Base-by-base conservation (phyloP, 495 filamentous ascomycete genomes). In the Lophiotrema nucula region DNA sequence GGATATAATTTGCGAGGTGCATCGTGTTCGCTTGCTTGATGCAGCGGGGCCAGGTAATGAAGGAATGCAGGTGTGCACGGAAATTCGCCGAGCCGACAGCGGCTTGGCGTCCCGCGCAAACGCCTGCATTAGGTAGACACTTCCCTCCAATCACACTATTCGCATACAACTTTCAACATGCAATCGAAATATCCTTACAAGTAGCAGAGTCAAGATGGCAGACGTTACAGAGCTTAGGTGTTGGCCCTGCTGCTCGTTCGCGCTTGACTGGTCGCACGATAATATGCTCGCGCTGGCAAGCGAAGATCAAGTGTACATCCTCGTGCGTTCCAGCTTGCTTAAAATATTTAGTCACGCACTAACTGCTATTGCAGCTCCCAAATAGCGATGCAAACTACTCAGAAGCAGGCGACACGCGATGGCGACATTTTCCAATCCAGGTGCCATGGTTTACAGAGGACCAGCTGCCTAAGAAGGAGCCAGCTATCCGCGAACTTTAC, bases 241-340 rank as follows among this genome's bases (percentile, higher is more conserved):
- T 56, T 73, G 74, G 66, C 76, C 72, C 21, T 72, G 67, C 15
- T 53, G 62, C 24, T 33, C 37, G n/a, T 69, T 81, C 58, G 81
- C 79, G 47, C 70, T 87, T 12, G 71, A 76, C 42, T 88, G 84
- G 83, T 87, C 84, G 0, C 62, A 73, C 27, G 83, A 86, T 67
- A 81, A 82, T 26, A 78, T 85, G 48, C 70, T 88, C 16, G 83
- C 84, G 4, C 61, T 87, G 44, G 80, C 79, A 6, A 78, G 78
- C 5, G 78, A 80, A 19, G 83, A 86, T 59, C 68, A 78, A 58
- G 78, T 86, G 25, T 71, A 83, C 22, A 72, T 87, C 33, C 65
- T 85, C 50, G 79, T 82, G 51, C 26, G 72, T 16, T 56, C 26
- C 24, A 27, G 22, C 47, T 41, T 12, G 4, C 15, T 28, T 47